A percentile compares a stretch with the other conserved stretches of the same genome.
These are phyloP conservation scores for Chionographis japonica DNA, from an alignment of 106 monocot species.

Conservation along the genomic window DNA sequence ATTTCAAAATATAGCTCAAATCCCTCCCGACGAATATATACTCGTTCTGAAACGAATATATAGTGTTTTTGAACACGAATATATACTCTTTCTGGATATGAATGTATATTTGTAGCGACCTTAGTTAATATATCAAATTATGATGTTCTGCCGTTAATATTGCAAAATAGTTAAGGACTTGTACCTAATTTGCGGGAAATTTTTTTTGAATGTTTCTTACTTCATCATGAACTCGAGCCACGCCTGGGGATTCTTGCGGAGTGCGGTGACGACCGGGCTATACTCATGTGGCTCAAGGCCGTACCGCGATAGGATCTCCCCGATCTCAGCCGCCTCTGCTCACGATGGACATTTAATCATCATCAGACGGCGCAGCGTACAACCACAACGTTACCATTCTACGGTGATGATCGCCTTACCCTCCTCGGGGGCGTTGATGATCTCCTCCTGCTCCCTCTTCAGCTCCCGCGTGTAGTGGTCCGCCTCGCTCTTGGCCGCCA, in stretches of 20 bases:
- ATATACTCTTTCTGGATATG: no score
- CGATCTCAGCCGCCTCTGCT: slow-evolving; percentile 91
- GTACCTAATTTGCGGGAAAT: no score
- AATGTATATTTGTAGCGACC: no score
- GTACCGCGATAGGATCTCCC: slow-evolving; percentile 65
- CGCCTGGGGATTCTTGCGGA: slow-evolving; percentile 78
- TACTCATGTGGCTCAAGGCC: slow-evolving; percentile 79
- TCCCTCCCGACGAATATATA: no score
- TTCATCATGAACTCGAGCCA: slow-evolving; percentile 99
- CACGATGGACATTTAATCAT: not conserved
- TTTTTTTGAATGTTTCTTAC: slow-evolving; percentile 24
- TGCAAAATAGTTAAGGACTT: no score
- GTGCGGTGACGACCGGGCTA: slow-evolving; percentile 57
- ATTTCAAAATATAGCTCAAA: no score
- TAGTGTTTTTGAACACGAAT: no score
- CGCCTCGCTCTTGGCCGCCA: slow-evolving; percentile 94
- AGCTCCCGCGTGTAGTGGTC: slow-evolving; percentile 80
- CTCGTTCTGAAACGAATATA: no score
- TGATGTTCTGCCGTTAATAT: no score
- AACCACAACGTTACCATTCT: no score
- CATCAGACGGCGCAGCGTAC: no score
- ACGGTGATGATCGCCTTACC: slow-evolving; percentile 21
- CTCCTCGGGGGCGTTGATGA: slow-evolving; percentile 71
- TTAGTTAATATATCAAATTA: no score
- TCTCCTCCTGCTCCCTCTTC: slow-evolving; percentile 87